Conservation (phyloP, 805 yeast genomes). For the Hanseniaspora singularis region DNA sequence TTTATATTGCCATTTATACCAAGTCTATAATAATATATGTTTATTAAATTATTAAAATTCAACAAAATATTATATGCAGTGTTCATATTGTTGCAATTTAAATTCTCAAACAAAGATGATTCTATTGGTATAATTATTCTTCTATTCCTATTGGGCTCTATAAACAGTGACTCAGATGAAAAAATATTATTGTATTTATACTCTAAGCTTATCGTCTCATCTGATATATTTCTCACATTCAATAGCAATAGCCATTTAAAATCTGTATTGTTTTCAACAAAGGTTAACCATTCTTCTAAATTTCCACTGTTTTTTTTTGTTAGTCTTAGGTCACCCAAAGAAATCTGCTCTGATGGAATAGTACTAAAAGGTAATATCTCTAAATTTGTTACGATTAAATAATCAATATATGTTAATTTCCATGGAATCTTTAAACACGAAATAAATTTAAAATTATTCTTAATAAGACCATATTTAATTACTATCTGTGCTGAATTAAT, state of each 20-base stretch:
- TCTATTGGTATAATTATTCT: slow-evolving; percentile 63
- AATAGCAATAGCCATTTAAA: slow-evolving; percentile 38
- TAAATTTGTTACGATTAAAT: slow-evolving; percentile 15
- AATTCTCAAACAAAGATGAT: slow-evolving; percentile 3
- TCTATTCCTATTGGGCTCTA: slow-evolving; percentile 37
- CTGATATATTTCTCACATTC: slow-evolving; percentile 77
- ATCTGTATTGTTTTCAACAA: slow-evolving; percentile 3
- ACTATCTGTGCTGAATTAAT: slow-evolving; percentile 21
- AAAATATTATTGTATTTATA: slow-evolving; percentile 28
- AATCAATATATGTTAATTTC: slow-evolving; percentile 1
- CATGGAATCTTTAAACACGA: background rate
- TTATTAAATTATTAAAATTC: background rate
- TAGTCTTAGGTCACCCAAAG: background rate
- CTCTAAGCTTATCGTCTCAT: slow-evolving; percentile 36
- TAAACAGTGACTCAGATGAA: slow-evolving; percentile 20
- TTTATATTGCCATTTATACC: slow-evolving; percentile 34
- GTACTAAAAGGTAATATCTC: slow-evolving; percentile 14
- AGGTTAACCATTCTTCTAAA: slow-evolving; percentile 8
- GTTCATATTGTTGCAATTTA: background rate
- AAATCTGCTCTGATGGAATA: slow-evolving; percentile 10
- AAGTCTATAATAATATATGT: background rate
- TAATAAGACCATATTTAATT: slow-evolving; percentile 25
- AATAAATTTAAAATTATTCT: slow-evolving; percentile 14
- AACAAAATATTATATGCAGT: slow-evolving; percentile 4
- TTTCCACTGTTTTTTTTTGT: background rate